Evolutionary conservation across 768 basidiomycete species (phyloP), one percentile per base, ranked within the genome.

Genomic region (Auricularia auricula-judae): DNA sequence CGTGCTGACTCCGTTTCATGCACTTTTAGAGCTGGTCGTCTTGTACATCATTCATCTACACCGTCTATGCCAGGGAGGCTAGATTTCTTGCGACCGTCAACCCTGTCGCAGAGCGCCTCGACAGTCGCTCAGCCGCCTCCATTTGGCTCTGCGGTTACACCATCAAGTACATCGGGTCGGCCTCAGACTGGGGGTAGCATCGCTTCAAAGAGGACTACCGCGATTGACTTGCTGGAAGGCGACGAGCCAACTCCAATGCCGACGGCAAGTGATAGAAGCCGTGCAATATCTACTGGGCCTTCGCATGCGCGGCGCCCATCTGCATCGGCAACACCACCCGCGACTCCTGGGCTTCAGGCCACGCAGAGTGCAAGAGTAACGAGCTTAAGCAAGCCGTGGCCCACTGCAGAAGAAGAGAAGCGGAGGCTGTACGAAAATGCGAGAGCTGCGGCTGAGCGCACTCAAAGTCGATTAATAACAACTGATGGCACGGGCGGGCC

Each of bases 331-430:
- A 14, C 47, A 16, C 47, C 47, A 21, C 14, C 47, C 18, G 5
- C 8, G 5, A 21, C 8, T 21, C 16, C 47, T 5, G 47, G 4
- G 10, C 47, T 5, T 10, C 47, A 14, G 18, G 11, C 47, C 21
- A 5, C 47, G 47, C 18, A 18, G 47, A 51, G 47, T 5, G 47
- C 14, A 10, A 18, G 18, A 18, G 47, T 16, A 5, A 70, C 21
- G 29, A 29, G 29, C 29, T 29, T 29, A 66, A 65, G 36, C 69
- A 71, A 61, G 36, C 72, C 72, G 44, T 91, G 87, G 88, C 77
- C 77, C 5, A 81, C 86, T 1, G 88, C 91, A 0, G 90, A 91
- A 73, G 82, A 85, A 64, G 91, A 93, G 71, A 92, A 93, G 69
- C 74, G 81, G 1, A 78, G 81, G n/a, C 71, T 90, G n/a, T 91